phyloP scores from a whole-genome alignment of 345 rosid genomes.

The Pistacia atlantica region DNA sequence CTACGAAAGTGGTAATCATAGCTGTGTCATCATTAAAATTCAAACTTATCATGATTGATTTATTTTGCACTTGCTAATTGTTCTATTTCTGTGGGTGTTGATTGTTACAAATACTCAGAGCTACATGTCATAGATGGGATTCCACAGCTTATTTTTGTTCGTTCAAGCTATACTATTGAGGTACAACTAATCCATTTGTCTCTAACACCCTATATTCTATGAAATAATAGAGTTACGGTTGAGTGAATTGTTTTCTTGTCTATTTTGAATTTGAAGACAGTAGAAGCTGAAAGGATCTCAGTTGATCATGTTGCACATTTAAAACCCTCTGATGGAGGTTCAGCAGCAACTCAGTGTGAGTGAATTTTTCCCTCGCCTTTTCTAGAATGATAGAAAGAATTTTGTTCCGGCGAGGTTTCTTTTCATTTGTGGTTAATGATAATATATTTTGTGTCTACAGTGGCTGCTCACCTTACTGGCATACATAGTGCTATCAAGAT shows the following conservation, averaged over 20 bases:
- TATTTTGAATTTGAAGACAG: slow-evolving; percentile 55
- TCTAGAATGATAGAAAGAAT: not conserved
- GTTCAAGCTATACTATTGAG: slow-evolving; percentile 93
- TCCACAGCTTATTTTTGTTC: slow-evolving; percentile 90
- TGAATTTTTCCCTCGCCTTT: not conserved
- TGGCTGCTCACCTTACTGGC: slow-evolving; percentile 99
- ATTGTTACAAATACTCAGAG: slow-evolving; percentile 45
- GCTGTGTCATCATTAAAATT: not conserved
- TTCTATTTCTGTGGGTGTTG: slow-evolving; percentile 17
- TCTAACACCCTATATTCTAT: not conserved
- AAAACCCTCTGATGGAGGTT: slow-evolving; percentile 96
- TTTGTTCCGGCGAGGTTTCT: not conserved
- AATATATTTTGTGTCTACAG: slow-evolving; percentile 40
- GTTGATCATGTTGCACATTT: slow-evolving; percentile 99
- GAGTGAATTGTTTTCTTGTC: slow-evolving; percentile 8
- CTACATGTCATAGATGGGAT: slow-evolving; percentile 96
- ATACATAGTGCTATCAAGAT: slow-evolving; percentile 99
- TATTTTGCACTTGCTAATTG: slow-evolving; percentile 6
- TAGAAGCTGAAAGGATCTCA: slow-evolving; percentile 94
- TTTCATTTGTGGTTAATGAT: slow-evolving; percentile 5
- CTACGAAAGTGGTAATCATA: slow-evolving; percentile 75
- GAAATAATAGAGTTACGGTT: not conserved
- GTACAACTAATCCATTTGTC: slow-evolving; percentile 32
- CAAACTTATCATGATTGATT: not conserved
- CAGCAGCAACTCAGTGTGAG: slow-evolving; percentile 94